Conservation (phyloP, 768 basidiomycete genomes). For the Panaeolus papilionaceus region DNA sequence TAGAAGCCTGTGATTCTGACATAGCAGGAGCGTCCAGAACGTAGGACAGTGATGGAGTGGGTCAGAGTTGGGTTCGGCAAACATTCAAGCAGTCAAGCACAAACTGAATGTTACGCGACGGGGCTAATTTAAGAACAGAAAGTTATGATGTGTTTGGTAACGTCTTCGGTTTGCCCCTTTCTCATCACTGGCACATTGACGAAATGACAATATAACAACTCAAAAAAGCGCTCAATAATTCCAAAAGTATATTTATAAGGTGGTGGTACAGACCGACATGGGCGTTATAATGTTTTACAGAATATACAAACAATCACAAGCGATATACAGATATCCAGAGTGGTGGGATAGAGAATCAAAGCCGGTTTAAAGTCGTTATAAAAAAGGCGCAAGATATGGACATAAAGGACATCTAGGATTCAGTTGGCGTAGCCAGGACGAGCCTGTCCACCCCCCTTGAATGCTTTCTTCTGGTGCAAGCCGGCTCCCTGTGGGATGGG, state of each 20-base stretch:
- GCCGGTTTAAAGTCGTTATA: background rate
- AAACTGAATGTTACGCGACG: background rate
- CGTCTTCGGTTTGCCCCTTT: background rate
- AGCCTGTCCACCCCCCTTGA: background rate
- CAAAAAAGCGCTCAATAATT: background rate
- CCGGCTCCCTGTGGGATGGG: background rate
- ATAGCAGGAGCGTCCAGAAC: background rate
- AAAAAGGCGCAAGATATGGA: background rate
- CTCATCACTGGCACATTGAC: no score
- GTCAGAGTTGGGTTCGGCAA: constrained; percentile 2
- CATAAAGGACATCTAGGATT: background rate
- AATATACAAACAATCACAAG: background rate
- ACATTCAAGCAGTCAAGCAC: background rate
- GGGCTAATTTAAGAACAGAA: constrained; percentile 1
- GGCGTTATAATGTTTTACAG: constrained; percentile 13
- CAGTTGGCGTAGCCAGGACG: background rate
- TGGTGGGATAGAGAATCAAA: background rate
- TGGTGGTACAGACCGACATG: constrained; percentile 2
- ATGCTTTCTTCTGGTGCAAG: background rate
- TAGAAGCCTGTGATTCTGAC: background rate
- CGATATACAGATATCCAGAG: constrained; percentile 1
- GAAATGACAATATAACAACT: no score
- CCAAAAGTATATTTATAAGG: constrained; percentile 8
- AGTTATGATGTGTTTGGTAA: background rate
- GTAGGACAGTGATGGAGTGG: background rate